Conservation (phyloP, 2,329 filamentous ascomycete species). For the Triangularia verruculosa region DNA sequence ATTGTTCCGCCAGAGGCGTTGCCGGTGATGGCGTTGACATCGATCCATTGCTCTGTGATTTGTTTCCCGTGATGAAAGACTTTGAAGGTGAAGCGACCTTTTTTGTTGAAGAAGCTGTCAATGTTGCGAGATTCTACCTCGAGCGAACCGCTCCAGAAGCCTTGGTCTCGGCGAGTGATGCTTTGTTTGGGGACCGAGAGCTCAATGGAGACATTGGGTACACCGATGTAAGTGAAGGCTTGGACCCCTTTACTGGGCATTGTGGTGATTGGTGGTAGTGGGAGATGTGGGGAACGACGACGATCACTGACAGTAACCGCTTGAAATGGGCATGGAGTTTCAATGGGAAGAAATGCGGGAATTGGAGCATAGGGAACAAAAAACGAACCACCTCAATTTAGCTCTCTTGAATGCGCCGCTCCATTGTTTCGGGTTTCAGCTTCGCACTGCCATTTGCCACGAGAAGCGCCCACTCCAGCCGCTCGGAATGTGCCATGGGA, state of each 20-base stretch:
- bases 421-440: neutral
- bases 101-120: conserved; percentile 40
- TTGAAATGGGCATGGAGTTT: neutral
- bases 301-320: neutral
- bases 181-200: conserved; percentile 42
- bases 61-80: conserved; percentile 39
- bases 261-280: conserved; percentile 11
- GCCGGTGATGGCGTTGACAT: conserved; percentile 46
- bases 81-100: conserved; percentile 44
- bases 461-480: neutral
- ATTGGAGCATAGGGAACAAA: neutral
- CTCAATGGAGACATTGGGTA: conserved; percentile 41
- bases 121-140: conserved; percentile 46
- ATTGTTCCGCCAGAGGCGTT: conserved; percentile 41
- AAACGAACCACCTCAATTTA: neutral
- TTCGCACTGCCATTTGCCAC: neutral
- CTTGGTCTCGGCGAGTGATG: conserved; percentile 33
- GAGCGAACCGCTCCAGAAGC: conserved; percentile 39
- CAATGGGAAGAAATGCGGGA: neutral
- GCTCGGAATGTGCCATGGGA: neutral
- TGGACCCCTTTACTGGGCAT: conserved; percentile 45
- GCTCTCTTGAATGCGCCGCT: neutral
- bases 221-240: conserved; percentile 39
- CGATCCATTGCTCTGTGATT: conserved; percentile 42
- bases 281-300: neutral